Base-by-base conservation (phyloP, 257 asterid species). In the Capsicum pubescens region DNA sequence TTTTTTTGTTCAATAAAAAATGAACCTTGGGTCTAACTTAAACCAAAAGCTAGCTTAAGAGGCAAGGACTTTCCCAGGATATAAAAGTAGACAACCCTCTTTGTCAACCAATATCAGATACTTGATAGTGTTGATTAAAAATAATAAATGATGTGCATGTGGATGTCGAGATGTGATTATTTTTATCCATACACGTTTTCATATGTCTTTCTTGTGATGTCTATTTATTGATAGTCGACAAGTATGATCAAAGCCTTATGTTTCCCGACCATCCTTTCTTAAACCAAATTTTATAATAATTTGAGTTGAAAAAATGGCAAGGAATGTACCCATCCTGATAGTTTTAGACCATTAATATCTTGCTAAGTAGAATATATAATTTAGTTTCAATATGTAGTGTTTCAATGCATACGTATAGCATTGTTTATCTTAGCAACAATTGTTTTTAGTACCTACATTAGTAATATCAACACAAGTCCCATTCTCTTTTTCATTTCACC, bases 271-370 rank as follows among this genome's bases (percentile, higher is more conserved):
- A 14, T 76, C 32, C 32, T 26, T 26, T 26, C 32, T 26, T 26
- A 26, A 26, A 26, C 32, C 32, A 26, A 26, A 26, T n/a, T 11
- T 72, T n/a, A 48, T 72, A 48, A 19, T 19, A 14, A 72, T 19
- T 14, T 72, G 60, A 21, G 26, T 72, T 72, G 12, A 48, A 48
- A 72, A 68, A 69, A 69, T 69, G 32, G 16, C 55, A 4, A 71
- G 36, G 35, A 71, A 4, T 10, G 9, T 9, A 42, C 44, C 63
- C 48, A 7, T 52, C 44, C 7, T 52, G 17, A 2, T 14, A 50
- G 46, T 76, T 76, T 26, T 61, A 76, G 81, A 52, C 48, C 48
- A 76, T 74, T 8, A 74, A 14, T 74, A 14, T 52, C 63, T 76
- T 76, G 48, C 81, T 26, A 76, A 72, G 63, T 52, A 21, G 81